Evolutionary conservation across 371 early-diverging fungal species (phyloP), one percentile per base, ranked within the genome.

Genomic region (Mucor mucedo): DNA sequence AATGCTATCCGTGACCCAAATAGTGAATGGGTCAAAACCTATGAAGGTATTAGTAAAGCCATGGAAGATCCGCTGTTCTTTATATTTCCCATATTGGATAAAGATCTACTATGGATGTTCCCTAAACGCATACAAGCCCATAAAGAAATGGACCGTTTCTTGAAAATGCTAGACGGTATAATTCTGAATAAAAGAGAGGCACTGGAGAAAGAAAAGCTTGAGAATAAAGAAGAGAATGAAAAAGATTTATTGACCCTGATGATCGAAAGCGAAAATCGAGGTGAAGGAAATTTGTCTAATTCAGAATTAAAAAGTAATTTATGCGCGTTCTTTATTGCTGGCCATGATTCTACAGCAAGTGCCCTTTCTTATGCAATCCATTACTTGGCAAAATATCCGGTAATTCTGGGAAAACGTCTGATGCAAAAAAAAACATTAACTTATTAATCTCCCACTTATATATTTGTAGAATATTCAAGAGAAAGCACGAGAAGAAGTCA

Each of bases 221-320:
- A 10, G 55, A 61, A 60, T 14, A 14, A 50, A 1, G 54, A 27
- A 14, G 84, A 87, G n/a, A 80, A 70, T 44, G 80, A 80, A 52
- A 73, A 71, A 35, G 79, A 78, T 50, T 38, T 78, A 7, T 56
- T 76, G 10, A 73, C 70, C 0, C 47, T 75, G 7, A 73, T 78
- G 70, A 44, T 78, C 7, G 76, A 78, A 58, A 64, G 67, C 1
- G 68, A 71, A 10, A 29, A 60, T 38, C 63, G 67, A 16, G 71
- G 64, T 32, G 75, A 72, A 29, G 29, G 40, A 10, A 45, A 38
- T 16, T 53, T 69, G 2, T 48, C 70, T 2, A 68, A 70, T 14
- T 63, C 68, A n/a, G 35, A 70, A 58, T 32, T 63, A 32, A 54
- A 58, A 52, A 57, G 44, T 11, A 52, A 63, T 44, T 21, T 57